Percentiles rank a stretch among this genome's conserved stretches.
These are phyloP conservation scores for Porosira glacialis DNA, from an alignment of 352 stramenopile species.

Conservation along the genomic window DNA sequence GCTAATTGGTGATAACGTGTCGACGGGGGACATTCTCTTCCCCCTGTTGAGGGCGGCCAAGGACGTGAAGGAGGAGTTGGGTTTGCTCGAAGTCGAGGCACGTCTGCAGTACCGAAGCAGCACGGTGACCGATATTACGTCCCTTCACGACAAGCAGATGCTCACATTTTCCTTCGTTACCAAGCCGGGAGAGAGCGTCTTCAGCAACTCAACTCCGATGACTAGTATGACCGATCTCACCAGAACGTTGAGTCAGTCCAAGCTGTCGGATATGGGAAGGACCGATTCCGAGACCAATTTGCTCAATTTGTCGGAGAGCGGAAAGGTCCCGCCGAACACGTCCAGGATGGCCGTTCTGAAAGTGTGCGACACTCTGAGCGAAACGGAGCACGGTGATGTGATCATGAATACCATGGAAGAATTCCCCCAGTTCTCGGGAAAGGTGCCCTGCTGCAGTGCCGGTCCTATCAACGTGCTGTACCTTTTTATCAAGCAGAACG, in stretches of 20 bases:
- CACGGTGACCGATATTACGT: slow-evolving; percentile 66
- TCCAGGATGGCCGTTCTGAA: slow-evolving; percentile 81
- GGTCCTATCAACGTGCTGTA: slow-evolving; percentile 83
- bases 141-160: slow-evolving; percentile 33
- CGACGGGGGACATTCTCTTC: slow-evolving; percentile 81
- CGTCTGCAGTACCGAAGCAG: slow-evolving; percentile 82
- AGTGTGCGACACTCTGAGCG: slow-evolving; percentile 84
- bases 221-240: slow-evolving; percentile 81
- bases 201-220: slow-evolving; percentile 67
- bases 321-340: no score
- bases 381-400: slow-evolving; percentile 58
- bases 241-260: slow-evolving; percentile 62
- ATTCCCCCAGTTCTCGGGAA: slow-evolving; percentile 74
- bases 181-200: slow-evolving; percentile 66
- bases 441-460: slow-evolving; percentile 25
- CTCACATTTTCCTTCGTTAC: slow-evolving; percentile 80
- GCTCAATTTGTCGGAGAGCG: slow-evolving; percentile 55
- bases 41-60: slow-evolving; percentile 53
- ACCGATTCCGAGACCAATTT: slow-evolving; percentile 65
- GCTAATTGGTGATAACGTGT: slow-evolving; percentile 76
- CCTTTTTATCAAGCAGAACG: slow-evolving; percentile 70
- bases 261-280: slow-evolving; percentile 58
- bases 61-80: slow-evolving; percentile 68
- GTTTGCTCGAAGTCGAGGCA: slow-evolving; percentile 83
- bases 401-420: slow-evolving; percentile 56